Evolutionary conservation across 164 flowering plant species (phyloP).

Genomic region (Aristolochia californica): DNA sequence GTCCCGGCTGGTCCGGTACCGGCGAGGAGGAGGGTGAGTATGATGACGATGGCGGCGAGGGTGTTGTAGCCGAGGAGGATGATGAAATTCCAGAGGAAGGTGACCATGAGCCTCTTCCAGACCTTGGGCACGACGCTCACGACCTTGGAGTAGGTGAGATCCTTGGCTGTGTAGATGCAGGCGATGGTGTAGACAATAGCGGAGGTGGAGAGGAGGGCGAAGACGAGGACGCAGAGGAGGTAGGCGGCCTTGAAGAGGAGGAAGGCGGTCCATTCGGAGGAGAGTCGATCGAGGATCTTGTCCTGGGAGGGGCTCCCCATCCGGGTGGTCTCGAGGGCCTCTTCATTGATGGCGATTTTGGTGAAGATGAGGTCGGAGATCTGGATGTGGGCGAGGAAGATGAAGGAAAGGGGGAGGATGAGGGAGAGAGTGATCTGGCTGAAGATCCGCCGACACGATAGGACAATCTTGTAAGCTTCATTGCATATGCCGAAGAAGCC

Average conservation of each 20-base stretch:
- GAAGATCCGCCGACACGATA: conserved; percentile 36
- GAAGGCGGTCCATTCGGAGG: conserved; percentile 21
- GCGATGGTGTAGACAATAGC: conserved; percentile 46
- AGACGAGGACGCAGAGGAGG: conserved; percentile 18
- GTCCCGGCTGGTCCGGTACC: neutral
- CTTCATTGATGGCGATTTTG: conserved; percentile 19
- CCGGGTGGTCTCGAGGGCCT: conserved; percentile 5
- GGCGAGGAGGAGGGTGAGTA: conserved; percentile 4
- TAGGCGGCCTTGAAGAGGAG: conserved; percentile 25
- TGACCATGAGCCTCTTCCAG: conserved; percentile 48
- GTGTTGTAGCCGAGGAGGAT: conserved; percentile 25
- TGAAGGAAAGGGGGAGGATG: conserved; percentile 55
- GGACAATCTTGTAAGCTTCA: conserved; percentile 33
- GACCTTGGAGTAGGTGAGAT: conserved; percentile 27
- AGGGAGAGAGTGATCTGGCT: conserved; percentile 38
- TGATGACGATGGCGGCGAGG: conserved; percentile 1
- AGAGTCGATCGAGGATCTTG: conserved; percentile 8
- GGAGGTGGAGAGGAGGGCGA: conserved; percentile 32
- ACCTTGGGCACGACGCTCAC: conserved; percentile 42
- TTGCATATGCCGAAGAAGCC: conserved; percentile 29
- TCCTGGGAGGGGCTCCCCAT: conserved; percentile 7
- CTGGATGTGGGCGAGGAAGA: conserved; percentile 38
- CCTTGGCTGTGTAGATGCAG: conserved; percentile 30
- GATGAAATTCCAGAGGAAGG: conserved; percentile 31
- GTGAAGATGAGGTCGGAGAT: conserved; percentile 25